phyloP scores from a whole-genome alignment of 208 protist species.

The Lotmaria passim region DNA sequence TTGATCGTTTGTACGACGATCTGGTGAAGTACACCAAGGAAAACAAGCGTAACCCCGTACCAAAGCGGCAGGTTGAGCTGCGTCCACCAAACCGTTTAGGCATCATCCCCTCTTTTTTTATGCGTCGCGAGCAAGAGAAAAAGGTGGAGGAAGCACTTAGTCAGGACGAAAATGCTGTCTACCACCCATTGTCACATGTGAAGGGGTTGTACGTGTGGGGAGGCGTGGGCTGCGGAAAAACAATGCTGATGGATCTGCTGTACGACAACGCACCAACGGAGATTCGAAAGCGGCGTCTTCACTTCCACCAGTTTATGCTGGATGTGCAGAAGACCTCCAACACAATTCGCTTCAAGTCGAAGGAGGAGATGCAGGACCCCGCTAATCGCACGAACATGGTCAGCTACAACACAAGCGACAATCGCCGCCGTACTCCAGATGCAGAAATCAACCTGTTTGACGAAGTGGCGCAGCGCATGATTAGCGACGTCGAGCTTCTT shows the following conservation, averaged over 20 bases:
- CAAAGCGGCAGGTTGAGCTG: constrained; percentile 70
- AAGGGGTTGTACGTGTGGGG: constrained; percentile 95
- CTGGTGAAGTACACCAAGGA: constrained; percentile 61
- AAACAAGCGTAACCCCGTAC: constrained; percentile 35
- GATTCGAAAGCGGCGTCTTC: constrained; percentile 90
- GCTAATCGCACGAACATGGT: constrained; percentile 46
- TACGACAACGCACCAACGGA: constrained; percentile 79
- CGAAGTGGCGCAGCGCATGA: constrained; percentile 86
- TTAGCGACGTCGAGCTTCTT: constrained; percentile 90
- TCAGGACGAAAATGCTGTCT: constrained; percentile 40
- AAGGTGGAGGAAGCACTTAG: constrained; percentile 63
- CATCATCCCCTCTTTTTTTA: constrained; percentile 79
- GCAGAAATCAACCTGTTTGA: constrained; percentile 82
- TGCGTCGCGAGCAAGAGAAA: constrained; percentile 75
- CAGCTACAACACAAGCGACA: constrained; percentile 57
- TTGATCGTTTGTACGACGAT: constrained; percentile 85
- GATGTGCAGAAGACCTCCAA: constrained; percentile 92
- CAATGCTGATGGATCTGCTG: constrained; percentile 96
- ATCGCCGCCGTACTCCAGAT: constrained; percentile 63
- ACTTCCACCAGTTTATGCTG: constrained; percentile 97
- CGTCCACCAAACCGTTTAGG: constrained; percentile 84
- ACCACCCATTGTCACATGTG: constrained; percentile 82
- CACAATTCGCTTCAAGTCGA: constrained; percentile 64
- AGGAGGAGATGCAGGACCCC: constrained; percentile 52
- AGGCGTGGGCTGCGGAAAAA: constrained; percentile 97